Conservation (phyloP, 2,329 filamentous ascomycete genomes). For the Hypocreales sp. region DNA sequence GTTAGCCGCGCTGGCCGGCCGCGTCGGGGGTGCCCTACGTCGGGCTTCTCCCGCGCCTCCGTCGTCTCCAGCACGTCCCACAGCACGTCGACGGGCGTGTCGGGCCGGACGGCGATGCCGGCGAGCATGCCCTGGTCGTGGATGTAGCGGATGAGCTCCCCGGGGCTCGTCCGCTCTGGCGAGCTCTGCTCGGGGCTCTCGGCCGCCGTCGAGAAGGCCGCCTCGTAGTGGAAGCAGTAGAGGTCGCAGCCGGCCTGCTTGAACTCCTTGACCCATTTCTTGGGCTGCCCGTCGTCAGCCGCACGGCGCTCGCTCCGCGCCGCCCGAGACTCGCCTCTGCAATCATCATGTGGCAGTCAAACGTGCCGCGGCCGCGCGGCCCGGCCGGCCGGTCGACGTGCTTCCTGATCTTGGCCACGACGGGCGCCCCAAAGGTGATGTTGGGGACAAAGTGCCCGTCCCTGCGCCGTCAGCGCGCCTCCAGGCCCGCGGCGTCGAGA, state of each 20-base stretch:
- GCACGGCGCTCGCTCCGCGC: too few relatives aligned
- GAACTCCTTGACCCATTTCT: constrained; percentile 97
- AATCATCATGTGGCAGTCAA: constrained; percentile 99
- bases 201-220: constrained; percentile 75
- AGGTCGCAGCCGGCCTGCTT: constrained; percentile 86
- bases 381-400: constrained; percentile 64
- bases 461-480: too few relatives aligned
- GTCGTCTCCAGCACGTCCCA: constrained; percentile 73
- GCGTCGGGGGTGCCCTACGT: constrained; percentile 47
- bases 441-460: constrained; percentile 98
- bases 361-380: constrained; percentile 69
- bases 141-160: constrained; percentile 78
- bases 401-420: constrained; percentile 82
- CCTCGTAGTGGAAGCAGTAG: constrained; percentile 99
- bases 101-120: constrained; percentile 90
- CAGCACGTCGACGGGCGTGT: constrained; percentile 77
- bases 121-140: constrained; percentile 79
- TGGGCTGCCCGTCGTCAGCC: constrained; percentile 43
- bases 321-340: constrained; percentile 64
- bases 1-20: constrained; percentile 2
- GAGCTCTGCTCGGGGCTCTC: constrained; percentile 57
- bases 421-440: constrained; percentile 89
- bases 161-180: constrained; percentile 62
- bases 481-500: constrained; percentile 11
- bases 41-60: constrained; percentile 62